Base-by-base conservation (phyloP, 2,329 filamentous ascomycete species). In the Monosporascus sp. region DNA sequence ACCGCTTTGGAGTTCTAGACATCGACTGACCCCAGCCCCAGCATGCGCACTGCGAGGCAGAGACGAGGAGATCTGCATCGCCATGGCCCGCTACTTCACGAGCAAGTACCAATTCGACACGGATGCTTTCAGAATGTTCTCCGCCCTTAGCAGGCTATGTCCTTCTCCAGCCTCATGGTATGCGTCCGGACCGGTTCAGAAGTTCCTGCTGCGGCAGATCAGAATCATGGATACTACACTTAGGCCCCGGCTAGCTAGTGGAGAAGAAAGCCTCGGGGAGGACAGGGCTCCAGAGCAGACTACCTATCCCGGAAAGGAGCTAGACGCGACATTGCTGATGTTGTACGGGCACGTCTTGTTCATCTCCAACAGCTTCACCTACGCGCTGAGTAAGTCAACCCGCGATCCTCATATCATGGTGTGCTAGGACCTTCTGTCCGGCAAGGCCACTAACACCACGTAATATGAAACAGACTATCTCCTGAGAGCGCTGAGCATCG, bases 281-380 rank as follows among this genome's bases (percentile, higher is more conserved):
- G 62, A 68, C 44, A 65, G 67, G 50, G 59, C 64, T 56, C 47
- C 60, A 57, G 46, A 55, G 24, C 65, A 71, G 3, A 70, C 70
- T 45, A 61, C 68, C 5, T 68, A 72, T 47, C 64, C 70, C 14
- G 71, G 72, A 20, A 71, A 73, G 20, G 74, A 80, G 15, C 77
- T 95, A 56, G 92, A 97, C 66, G 82, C 91, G 7, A 87, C 86
- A 25, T 77, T 97, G 9, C 79, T 99, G 14, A 88, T 92, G 68
- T 80, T 96, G 1, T 97, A 97, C 65, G 94, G 89, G 0, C 89
- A 97, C 65, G 90, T 97, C 55, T 78, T 97, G 5, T 91, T 90
- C 62, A 86, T 86, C 0, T 90, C 90, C 3, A 89, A 86, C 48
- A 90, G 86, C 60, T 96, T 94, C 70, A 84, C 85, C 15, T 89